These are phyloP conservation scores for Teratosphaeria viscida DNA, from an alignment of 2,329 filamentous ascomycete species.

Conservation along the genomic window DNA sequence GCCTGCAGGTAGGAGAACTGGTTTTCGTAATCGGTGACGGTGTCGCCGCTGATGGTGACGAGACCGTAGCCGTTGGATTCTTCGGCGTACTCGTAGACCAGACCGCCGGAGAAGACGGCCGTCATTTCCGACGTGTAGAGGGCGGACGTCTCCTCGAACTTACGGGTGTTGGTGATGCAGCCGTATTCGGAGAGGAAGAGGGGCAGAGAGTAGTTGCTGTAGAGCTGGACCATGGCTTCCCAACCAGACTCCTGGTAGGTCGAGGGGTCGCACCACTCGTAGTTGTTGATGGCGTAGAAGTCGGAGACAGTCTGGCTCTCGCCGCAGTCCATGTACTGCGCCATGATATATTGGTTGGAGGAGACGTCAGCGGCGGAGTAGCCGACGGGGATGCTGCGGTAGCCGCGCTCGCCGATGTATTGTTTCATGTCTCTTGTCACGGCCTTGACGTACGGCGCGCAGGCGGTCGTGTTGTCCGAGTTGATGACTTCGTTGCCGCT, in stretches of 20 bases:
- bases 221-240: constrained; percentile 77
- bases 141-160: constrained; percentile 66
- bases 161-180: constrained; percentile 69
- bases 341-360: constrained; percentile 73
- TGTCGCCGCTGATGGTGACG: constrained; percentile 48
- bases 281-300: constrained; percentile 83
- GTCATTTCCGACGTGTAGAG: constrained; percentile 80
- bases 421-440: constrained; percentile 70
- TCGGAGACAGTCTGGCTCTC: constrained; percentile 62
- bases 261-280: constrained; percentile 69
- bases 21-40: constrained; percentile 37
- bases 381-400: constrained; percentile 61
- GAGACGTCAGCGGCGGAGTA: constrained; percentile 78
- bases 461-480: constrained; percentile 47
- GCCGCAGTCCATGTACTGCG: constrained; percentile 86
- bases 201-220: constrained; percentile 71
- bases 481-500: constrained; percentile 67
- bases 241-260: constrained; percentile 62
- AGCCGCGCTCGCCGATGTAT: constrained; percentile 61
- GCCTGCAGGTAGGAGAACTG: constrained; percentile 53
- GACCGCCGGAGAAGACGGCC: constrained; percentile 78
- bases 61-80: constrained; percentile 72
- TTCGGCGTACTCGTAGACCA: constrained; percentile 87
- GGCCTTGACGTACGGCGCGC: constrained; percentile 56
- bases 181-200: constrained; percentile 83